A percentile compares a stretch with the other conserved stretches of the same genome.
Evolutionary conservation across 768 basidiomycete genomes (phyloP).

Genomic region (Boletus speciosus): DNA sequence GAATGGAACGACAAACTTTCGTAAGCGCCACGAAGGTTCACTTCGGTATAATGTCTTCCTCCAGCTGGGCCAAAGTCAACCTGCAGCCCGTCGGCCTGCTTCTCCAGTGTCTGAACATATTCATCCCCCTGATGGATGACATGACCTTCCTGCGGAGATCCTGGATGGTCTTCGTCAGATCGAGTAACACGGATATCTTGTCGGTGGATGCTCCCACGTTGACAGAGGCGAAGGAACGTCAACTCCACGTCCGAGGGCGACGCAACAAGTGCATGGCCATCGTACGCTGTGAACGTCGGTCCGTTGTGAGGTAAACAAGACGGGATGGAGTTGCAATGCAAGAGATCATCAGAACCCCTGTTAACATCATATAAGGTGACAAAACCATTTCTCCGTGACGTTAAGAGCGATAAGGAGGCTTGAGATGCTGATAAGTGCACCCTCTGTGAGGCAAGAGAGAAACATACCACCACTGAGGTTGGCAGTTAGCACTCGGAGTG

Average conservation of each 20-base stretch:
- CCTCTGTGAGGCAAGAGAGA: not conserved
- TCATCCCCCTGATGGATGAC: constrained; percentile 36
- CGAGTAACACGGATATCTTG: constrained; percentile 34
- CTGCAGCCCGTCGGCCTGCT: constrained; percentile 21
- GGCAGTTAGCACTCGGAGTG: constrained; percentile 44
- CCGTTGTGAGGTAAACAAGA: constrained; percentile 33
- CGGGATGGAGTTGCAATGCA: constrained; percentile 46
- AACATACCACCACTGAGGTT: constrained; percentile 32
- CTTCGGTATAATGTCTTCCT: constrained; percentile 40
- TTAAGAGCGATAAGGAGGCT: constrained; percentile 55
- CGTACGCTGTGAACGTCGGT: constrained; percentile 24
- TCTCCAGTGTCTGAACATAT: constrained; percentile 38
- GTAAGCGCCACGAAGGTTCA: constrained; percentile 53
- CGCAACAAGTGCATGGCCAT: constrained; percentile 32
- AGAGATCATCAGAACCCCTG: constrained; percentile 34
- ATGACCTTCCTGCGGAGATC: not conserved
- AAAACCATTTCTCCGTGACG: constrained; percentile 56
- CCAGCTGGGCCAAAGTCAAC: constrained; percentile 45
- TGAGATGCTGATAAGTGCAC: constrained; percentile 1
- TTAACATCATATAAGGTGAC: constrained; percentile 65
- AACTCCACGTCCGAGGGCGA: constrained; percentile 30
- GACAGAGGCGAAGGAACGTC: constrained; percentile 46
- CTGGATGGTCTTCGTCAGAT: constrained; percentile 12
- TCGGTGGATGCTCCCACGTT: constrained; percentile 44
- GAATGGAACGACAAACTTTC: constrained; percentile 41